Base-by-base conservation (phyloP, 2,329 filamentous ascomycete species). In the Calonectria hawksworthii region DNA sequence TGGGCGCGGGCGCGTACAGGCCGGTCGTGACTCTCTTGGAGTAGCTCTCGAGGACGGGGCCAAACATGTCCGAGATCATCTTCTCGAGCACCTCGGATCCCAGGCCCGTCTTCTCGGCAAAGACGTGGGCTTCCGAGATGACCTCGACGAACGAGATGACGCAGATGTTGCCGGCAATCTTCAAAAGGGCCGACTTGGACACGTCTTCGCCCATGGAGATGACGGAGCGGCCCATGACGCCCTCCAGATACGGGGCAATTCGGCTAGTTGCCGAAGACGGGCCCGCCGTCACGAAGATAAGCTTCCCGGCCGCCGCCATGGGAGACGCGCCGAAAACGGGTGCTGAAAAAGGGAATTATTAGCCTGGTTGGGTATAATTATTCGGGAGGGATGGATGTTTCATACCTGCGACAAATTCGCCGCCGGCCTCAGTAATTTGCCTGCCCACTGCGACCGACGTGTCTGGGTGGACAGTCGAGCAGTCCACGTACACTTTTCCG, bases 311-410 rank as follows among this genome's bases (percentile, higher is more conserved):
- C 5, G 82, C 84, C 11, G 86, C 86, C 69, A 87, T 85, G 2
- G 85, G 84, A 28, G 84, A 84, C 4, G 85, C 86, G 7, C 86
- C 86, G 63, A 87, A 87, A 14, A 87, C 85, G 1, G 86, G 86
- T 1, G 85, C 84, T 10, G 18, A 6, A 14, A 2, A n/a, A 51
- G 3, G 5, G 21, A 8, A 59, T 28, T 41, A 5, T n/a, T 41
- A 63, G 56, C 56, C n/a, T n/a, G 34, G 8, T n/a, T 2, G 26
- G 30, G 30, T 21, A 28, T 38, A 16, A 16, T 11, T n/a, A 11
- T 18, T 6, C 18, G 10, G 5, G n/a, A n/a, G 16, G 8, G 6
- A n/a, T n/a, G n/a, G n/a, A n/a, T 38, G 3, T 13, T 34, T n/a
- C n/a, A 51, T 41, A 74, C 72, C 72, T 67, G 72, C 67, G 21